phyloP scores from a whole-genome alignment of 306 rosid genomes.

The Glycine soja region DNA sequence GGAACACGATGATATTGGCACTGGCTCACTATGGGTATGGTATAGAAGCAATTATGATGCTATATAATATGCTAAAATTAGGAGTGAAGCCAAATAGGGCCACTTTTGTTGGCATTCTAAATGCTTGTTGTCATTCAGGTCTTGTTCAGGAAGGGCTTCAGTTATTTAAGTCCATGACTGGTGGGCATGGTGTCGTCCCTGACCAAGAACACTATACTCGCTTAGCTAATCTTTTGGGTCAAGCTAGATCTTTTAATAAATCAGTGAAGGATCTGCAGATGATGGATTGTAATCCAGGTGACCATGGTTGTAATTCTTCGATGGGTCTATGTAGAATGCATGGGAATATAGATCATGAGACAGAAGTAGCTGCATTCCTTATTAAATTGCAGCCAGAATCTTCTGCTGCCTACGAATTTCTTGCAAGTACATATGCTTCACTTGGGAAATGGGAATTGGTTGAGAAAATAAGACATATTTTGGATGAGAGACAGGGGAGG shows the following conservation, averaged over 20 bases:
- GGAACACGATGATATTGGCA: slow-evolving; percentile 84
- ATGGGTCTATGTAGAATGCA: slow-evolving; percentile 66
- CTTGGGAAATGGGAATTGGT: slow-evolving; percentile 70
- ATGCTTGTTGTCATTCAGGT: slow-evolving; percentile 82
- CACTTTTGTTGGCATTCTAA: slow-evolving; percentile 68
- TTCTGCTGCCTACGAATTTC: slow-evolving; percentile 60
- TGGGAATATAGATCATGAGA: slow-evolving; percentile 62
- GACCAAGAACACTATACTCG: slow-evolving; percentile 84
- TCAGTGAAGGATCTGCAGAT: slow-evolving; percentile 55
- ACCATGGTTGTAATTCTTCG: slow-evolving; percentile 63
- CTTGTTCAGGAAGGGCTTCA: slow-evolving; percentile 74
- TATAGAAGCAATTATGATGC: slow-evolving; percentile 60
- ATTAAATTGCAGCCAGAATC: slow-evolving; percentile 68
- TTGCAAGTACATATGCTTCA: slow-evolving; percentile 67
- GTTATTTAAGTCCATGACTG: slow-evolving; percentile 68
- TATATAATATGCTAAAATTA: slow-evolving; percentile 63
- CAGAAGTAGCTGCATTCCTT: slow-evolving; percentile 67
- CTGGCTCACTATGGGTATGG: slow-evolving; percentile 73
- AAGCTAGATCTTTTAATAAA: slow-evolving; percentile 60
- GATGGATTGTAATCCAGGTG: slow-evolving; percentile 63
- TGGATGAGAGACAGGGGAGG: slow-evolving; percentile 62
- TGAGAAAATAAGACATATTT: slow-evolving; percentile 62
- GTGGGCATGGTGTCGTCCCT: slow-evolving; percentile 62
- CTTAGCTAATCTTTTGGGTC: slow-evolving; percentile 75
- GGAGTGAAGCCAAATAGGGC: slow-evolving; percentile 70